Evolutionary conservation across 805 yeast genomes (phyloP).

Genomic region (Komagataella ulmi): DNA sequence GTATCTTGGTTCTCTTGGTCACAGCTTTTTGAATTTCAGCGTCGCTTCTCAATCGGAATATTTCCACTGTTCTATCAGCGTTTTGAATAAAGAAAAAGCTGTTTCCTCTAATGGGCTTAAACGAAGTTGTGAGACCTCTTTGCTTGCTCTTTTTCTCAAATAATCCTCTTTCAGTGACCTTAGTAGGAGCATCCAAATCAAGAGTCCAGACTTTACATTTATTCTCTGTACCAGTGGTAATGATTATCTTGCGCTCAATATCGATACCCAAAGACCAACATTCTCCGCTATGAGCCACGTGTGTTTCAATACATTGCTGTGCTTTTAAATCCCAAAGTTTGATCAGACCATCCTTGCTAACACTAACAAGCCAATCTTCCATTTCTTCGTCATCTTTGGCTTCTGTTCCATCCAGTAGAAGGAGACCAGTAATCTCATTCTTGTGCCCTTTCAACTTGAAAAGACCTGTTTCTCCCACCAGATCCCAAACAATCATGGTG

Average conservation of each 20-base stretch:
- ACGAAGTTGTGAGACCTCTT: conserved; percentile 49
- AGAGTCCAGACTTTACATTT: conserved; percentile 76
- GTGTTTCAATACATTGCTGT: conserved; percentile 88
- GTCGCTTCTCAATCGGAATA: conserved; percentile 61
- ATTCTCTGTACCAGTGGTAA: conserved; percentile 72
- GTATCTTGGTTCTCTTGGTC: conserved; percentile 63
- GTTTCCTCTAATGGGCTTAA: conserved; percentile 23
- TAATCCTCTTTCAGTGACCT: conserved; percentile 45
- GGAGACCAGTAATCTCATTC: conserved; percentile 71
- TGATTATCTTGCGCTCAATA: conserved; percentile 20
- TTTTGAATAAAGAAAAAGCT: conserved; percentile 61
- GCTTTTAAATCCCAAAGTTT: conserved; percentile 89
- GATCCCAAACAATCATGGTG: conserved; percentile 82
- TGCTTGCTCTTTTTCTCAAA: conserved; percentile 68
- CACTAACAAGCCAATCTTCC: conserved; percentile 62
- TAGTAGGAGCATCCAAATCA: conserved; percentile 41
- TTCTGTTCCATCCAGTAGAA: conserved; percentile 19
- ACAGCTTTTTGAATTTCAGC: conserved; percentile 74
- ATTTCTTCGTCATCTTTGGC: conserved; percentile 29
- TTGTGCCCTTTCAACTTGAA: conserved; percentile 81
- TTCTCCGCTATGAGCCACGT: conserved; percentile 85
- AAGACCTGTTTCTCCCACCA: conserved; percentile 83
- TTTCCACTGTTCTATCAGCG: conserved; percentile 67
- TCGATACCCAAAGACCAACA: conserved; percentile 71
- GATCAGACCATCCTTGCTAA: conserved; percentile 80